These are phyloP conservation scores for Phyllachora maydis DNA, from an alignment of 2,329 filamentous ascomycete species.

Conservation along the genomic window DNA sequence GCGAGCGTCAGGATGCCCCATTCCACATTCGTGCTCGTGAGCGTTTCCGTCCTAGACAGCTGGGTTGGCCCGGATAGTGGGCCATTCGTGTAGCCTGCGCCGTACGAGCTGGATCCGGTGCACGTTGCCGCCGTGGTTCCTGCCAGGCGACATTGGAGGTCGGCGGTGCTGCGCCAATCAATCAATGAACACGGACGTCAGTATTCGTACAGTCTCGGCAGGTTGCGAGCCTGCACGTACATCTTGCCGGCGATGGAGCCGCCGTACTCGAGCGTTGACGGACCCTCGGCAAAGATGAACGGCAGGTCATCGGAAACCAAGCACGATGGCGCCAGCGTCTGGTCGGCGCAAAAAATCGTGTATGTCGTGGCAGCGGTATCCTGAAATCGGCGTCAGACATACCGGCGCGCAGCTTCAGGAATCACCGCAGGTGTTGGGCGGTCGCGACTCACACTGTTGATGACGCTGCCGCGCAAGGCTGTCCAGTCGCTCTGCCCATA, in stretches of 20 bases:
- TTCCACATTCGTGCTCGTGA: slow-evolving; percentile 16
- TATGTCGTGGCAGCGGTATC: slow-evolving; percentile 20
- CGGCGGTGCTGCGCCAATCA: slow-evolving; percentile 19
- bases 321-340: slow-evolving; percentile 18
- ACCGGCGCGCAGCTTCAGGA: slow-evolving; percentile 1
- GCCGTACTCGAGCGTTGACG: slow-evolving; percentile 20
- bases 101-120: slow-evolving; percentile 24
- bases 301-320: slow-evolving; percentile 23
- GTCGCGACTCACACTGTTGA: slow-evolving; percentile 20
- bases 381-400: slow-evolving; percentile 7
- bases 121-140: slow-evolving; percentile 22
- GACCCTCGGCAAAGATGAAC: slow-evolving; percentile 23
- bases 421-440: too few species aligned
- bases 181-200: neutral
- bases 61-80: slow-evolving; percentile 19
- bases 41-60: slow-evolving; percentile 21
- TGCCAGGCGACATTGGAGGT: slow-evolving; percentile 19
- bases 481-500: slow-evolving; percentile 21
- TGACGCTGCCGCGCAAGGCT: slow-evolving; percentile 20
- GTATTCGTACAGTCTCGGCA: neutral
- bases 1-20: slow-evolving; percentile 23
- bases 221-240: slow-evolving; percentile 10
- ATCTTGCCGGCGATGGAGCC: slow-evolving; percentile 20
- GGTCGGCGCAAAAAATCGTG: slow-evolving; percentile 24
- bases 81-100: slow-evolving; percentile 16